Base-by-base conservation (phyloP, 2,329 filamentous ascomycete genomes). In the Zymoseptoria passerinii region DNA sequence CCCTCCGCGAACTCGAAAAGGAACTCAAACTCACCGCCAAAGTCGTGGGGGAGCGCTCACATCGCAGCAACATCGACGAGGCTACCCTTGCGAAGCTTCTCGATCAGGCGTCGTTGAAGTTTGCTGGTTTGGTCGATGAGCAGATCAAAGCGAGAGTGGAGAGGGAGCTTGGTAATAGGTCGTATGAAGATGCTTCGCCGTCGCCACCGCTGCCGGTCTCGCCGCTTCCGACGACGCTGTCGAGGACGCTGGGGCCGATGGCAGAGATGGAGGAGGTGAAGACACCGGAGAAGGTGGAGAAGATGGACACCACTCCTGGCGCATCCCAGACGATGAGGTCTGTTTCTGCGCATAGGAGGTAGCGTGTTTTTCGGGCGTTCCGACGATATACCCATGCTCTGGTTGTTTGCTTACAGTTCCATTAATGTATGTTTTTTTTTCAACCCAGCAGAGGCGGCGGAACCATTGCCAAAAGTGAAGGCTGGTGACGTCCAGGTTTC, bases 91-190 rank as follows among this genome's bases (percentile, higher is more conserved):
- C 72, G 48, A 85, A 84, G 53, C 74, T 91, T 50, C 75, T 92
- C 7, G 88, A 90, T 64, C 83, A 89, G 72, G 90, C 90, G 67
- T 89, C 86, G 1, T 86, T 90, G 67, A 80, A 84, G 60, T 75
- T 92, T 52, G 83, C 90, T 5, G 83, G 79, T 51, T 79, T 90
- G 72, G 78, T 92, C 50, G 87, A 91, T 63, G 85, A 90, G 71
- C 88, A 87, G 70, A 78, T 90, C 50, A 72, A 72, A 23, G 73
- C 70, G 28, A 72, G 70, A 10, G 70, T 76, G 16, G 73, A 74
- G 18, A 63, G 69, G 48, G 68, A 72, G 49, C 65, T 64, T 13
- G 57, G 27, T 28, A 56, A 44, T 6, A 13, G 35, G 4, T 3
- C 35, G 16, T 4, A 44, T 44, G 35, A n/a, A 44, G 35, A 44